A percentile compares a stretch with the other conserved stretches of the same genome.
Conservation (phyloP, 1,139 yeast genomes). For the Sugiyamaella novakii region DNA sequence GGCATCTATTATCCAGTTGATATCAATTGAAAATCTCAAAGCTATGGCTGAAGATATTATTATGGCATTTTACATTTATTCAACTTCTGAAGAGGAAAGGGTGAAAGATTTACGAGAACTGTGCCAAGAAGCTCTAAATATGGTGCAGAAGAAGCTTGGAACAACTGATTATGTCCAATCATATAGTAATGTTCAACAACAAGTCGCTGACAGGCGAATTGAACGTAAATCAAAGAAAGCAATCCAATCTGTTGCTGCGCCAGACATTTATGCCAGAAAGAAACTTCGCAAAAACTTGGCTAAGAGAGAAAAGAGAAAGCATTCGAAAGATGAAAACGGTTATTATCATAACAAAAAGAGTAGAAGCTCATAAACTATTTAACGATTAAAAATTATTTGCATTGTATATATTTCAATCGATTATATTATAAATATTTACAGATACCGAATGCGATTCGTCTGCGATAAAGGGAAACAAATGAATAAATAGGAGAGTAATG, state of each 20-base stretch:
- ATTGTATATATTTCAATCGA: constrained; percentile 1
- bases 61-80: constrained; percentile 60
- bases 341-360: constrained; percentile 65
- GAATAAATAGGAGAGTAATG: not conserved
- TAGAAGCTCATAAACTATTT: no score
- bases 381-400: constrained; percentile 4
- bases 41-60: constrained; percentile 42
- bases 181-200: constrained; percentile 64
- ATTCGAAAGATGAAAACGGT: constrained; percentile 75
- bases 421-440: no score
- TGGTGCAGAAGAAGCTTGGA: constrained; percentile 72
- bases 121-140: constrained; percentile 67
- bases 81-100: constrained; percentile 49
- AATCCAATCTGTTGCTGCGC: constrained; percentile 73
- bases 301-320: constrained; percentile 68
- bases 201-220: constrained; percentile 62
- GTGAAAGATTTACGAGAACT: constrained; percentile 57
- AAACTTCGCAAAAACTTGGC: constrained; percentile 75
- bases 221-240: constrained; percentile 79
- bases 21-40: constrained; percentile 24
- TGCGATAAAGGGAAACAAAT: not conserved
- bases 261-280: constrained; percentile 76
- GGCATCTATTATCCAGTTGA: constrained; percentile 39
- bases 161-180: constrained; percentile 67
- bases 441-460: no score